Percentiles rank a stretch among this genome's conserved stretches.
phyloP scores from a whole-genome alignment of 371 early-diverging fungal genomes.

The Mortierella sp. region DNA sequence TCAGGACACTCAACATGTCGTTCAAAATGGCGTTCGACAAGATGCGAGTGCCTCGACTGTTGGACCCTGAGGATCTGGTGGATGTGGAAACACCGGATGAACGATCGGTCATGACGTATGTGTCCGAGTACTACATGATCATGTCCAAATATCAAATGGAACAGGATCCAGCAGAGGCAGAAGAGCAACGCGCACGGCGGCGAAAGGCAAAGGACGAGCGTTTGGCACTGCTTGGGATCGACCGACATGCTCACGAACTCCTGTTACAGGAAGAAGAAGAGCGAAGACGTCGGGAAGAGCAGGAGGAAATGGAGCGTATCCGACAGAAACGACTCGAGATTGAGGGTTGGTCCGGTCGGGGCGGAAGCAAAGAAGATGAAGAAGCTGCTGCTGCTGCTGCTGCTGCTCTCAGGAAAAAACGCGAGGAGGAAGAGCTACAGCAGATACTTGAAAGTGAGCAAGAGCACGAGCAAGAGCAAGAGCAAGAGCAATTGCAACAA shows the following conservation, averaged over 20 bases:
- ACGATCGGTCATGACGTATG: slow-evolving; percentile 67
- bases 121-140: slow-evolving; percentile 61
- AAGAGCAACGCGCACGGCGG: slow-evolving; percentile 20
- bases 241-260: slow-evolving; percentile 22
- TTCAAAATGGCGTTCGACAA: slow-evolving; percentile 62
- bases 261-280: slow-evolving; percentile 36
- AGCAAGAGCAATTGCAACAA: slow-evolving; percentile 29
- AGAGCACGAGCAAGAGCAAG: slow-evolving; percentile 38
- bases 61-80: slow-evolving; percentile 67
- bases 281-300: slow-evolving; percentile 24
- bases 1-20: slow-evolving; percentile 53
- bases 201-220: slow-evolving; percentile 45
- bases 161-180: slow-evolving; percentile 41
- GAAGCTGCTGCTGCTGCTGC: too few relatives aligned
- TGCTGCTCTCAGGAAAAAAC: slow-evolving; percentile 38
- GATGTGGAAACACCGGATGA: slow-evolving; percentile 66
- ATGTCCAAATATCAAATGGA: slow-evolving; percentile 52
- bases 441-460: too few relatives aligned
- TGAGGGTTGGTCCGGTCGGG: slow-evolving; percentile 52
- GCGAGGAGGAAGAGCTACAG: slow-evolving; percentile 37
- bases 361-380: slow-evolving; percentile 42
- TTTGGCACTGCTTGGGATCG: slow-evolving; percentile 43
- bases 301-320: slow-evolving; percentile 47
- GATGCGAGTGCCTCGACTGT: slow-evolving; percentile 59
- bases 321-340: slow-evolving; percentile 44